Evolutionary conservation across 768 basidiomycete genomes (phyloP), one percentile per base, ranked within the genome.

Genomic region (Tricholoma furcatifolium): DNA sequence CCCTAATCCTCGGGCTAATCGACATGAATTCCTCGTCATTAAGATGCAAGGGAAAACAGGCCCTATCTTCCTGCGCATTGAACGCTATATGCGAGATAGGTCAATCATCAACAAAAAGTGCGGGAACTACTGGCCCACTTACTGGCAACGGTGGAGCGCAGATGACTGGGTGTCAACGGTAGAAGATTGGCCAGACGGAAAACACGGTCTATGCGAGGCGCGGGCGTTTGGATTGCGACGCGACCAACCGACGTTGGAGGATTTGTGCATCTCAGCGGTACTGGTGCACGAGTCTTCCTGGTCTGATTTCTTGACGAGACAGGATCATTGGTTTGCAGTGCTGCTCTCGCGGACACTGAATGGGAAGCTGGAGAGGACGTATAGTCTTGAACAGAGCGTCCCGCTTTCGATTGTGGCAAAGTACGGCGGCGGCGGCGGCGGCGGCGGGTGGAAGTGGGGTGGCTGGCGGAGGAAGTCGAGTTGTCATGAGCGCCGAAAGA

Each of bases 301-400:
- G 51, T 36, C 51, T 15, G 51, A 43, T 17, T 51, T 51, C 24
- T 17, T 2, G 20, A 15, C 36, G 1, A 36, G 51, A 12, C 27
- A 51, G 24, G 31, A 34, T 17, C 51, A 51, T 23, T 51, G 51
- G 51, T 51, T 51, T 17, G 51, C 51, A 30, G 51, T 51, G 18
- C 34, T 51, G 12, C 6, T 51, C 31, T 41, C 40, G 15, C 42
- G 42, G 41, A n/a, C n/a, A n/a, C n/a, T n/a, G n/a, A n/a, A n/a
- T n/a, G n/a, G n/a, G n/a, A n/a, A n/a, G n/a, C n/a, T n/a, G n/a
- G n/a, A n/a, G n/a, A n/a, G n/a, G n/a, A n/a, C n/a, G n/a, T n/a
- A n/a, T n/a, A n/a, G n/a, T n/a, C n/a, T n/a, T n/a, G n/a, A n/a
- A n/a, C n/a, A n/a, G n/a, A n/a, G n/a, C n/a, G n/a, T n/a, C n/a